Evolutionary conservation across 2,329 filamentous ascomycete species (phyloP), one percentile per base, ranked within the genome.

Genomic region (Colletotrichum aenigma): DNA sequence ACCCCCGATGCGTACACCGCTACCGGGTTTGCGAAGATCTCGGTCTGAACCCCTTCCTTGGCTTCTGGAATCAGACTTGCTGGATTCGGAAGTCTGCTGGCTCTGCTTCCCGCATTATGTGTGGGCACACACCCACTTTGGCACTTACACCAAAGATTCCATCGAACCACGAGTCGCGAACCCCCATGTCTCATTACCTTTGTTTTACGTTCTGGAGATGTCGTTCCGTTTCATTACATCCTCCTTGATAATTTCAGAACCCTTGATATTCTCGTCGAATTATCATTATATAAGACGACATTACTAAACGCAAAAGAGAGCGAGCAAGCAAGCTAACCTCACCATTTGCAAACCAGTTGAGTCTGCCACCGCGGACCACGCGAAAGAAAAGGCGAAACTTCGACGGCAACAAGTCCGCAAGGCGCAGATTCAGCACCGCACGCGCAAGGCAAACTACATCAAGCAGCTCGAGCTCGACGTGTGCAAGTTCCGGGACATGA

Each of bases 381-480:
- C 56, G 4, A 78, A 81, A 78, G 84, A 86, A 69, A 89, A 89
- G 80, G 83, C 87, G 26, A 85, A 87, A 78, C 76, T 84, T 18
- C 87, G 89, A 6, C 86, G 89, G 1, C 86, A 87, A 4, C 89
- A 91, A 77, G 89, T 91, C 67, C 83, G 89, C 4, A 86, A 84
- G 26, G 89, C 89, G 3, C 89, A 91, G 84, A 86, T 88, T 48
- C 86, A 90, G 79, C 89, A 91, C 78, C 88, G 89, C 18, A 87
- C 89, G 80, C 88, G 89, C 79, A 91, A 91, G 79, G 88, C 87
- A 66, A 87, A 90, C 80, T 90, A 91, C 79, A 85, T 88, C 77
- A 87, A 87, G 79, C 84, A 90, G 82, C 87, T 91, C 34, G 89
- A 91, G 83, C 82, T 86, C 75, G 89, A 91, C 78, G 82, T 89